Conservation (phyloP, 2,329 filamentous ascomycete genomes). For the Bipolaris cookei region DNA sequence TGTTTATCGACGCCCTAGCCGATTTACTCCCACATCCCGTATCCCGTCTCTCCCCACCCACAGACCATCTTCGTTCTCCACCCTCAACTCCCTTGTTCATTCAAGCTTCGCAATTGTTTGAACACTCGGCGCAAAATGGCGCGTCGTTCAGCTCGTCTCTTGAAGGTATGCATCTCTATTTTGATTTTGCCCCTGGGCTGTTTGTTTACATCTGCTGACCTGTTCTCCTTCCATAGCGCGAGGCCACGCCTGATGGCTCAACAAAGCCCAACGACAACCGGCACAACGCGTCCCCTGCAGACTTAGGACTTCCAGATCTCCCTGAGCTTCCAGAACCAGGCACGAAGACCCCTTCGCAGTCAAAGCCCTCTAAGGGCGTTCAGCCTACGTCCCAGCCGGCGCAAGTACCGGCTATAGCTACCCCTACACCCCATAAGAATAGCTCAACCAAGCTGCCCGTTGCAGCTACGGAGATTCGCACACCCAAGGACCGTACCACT, state of each 20-base stretch:
- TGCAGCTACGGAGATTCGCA: slow-evolving; percentile 33
- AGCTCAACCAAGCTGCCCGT: slow-evolving; percentile 32
- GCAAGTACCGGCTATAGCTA: slow-evolving; percentile 20
- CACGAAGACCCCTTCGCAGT: slow-evolving; percentile 30
- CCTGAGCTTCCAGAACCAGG: slow-evolving; percentile 27
- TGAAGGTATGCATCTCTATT: slow-evolving; percentile 38
- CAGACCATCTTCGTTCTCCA: slow-evolving; percentile 35
- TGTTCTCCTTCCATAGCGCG: slow-evolving; percentile 28
- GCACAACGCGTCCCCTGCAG: slow-evolving; percentile 37
- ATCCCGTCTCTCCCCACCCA: slow-evolving; percentile 26
- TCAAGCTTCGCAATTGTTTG: slow-evolving; percentile 7
- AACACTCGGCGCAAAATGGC: slow-evolving; percentile 36
- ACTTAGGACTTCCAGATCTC: slow-evolving; percentile 30
- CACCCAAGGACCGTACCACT: slow-evolving; percentile 68
- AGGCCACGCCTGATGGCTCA: slow-evolving; percentile 29
- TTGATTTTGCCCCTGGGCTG: slow-evolving; percentile 1
- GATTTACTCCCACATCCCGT: slow-evolving; percentile 16
- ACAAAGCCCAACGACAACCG: slow-evolving; percentile 33
- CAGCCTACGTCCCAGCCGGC: slow-evolving; percentile 35
- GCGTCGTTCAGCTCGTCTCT: slow-evolving; percentile 46
- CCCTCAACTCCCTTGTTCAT: slow-evolving; percentile 12
- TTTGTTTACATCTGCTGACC: slow-evolving; percentile 43
- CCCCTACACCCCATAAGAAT: slow-evolving; percentile 57
- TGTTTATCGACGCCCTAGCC: slow-evolving; percentile 28
- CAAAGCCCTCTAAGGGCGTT: slow-evolving; percentile 26